Evolutionary conservation across 2,329 filamentous ascomycete genomes (phyloP).

Genomic region (Xylaria sp.): DNA sequence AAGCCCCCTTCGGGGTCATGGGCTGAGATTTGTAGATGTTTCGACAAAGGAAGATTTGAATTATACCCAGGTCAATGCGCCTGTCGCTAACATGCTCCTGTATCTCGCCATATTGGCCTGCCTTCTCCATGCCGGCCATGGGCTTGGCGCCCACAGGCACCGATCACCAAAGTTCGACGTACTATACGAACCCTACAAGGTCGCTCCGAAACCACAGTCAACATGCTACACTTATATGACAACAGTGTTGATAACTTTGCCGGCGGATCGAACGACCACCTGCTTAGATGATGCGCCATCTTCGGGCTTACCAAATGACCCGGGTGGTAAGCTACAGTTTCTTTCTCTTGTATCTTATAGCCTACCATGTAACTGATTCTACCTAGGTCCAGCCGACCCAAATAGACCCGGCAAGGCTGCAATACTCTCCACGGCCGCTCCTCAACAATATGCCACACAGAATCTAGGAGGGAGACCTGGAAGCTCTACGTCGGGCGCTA

Average conservation of each 20-base stretch:
- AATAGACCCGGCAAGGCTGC: not conserved
- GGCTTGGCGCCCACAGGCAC: not conserved
- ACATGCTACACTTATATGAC: conserved; percentile 32
- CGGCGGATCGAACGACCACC: not conserved
- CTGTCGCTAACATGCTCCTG: conserved; percentile 10
- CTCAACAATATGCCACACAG: not conserved
- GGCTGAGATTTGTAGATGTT: not conserved
- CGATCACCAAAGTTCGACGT: not conserved
- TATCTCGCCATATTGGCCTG: conserved; percentile 17
- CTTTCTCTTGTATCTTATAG: not conserved
- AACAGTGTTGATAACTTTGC: conserved; percentile 26
- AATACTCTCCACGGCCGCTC: not conserved
- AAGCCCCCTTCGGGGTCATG: not conserved
- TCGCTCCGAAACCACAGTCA: conserved; percentile 7
- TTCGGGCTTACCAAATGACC: not conserved
- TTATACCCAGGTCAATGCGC: not conserved
- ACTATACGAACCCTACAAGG: not conserved
- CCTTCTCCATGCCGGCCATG: conserved; percentile 11
- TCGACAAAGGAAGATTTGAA: not conserved
- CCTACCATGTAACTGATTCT: not conserved
- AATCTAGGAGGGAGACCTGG: not conserved
- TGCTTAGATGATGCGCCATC: not conserved
- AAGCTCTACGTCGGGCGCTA: not conserved
- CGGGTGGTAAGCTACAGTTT: not conserved
- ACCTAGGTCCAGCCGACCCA: not conserved